These are phyloP conservation scores for Aspergillus sp. DNA, from an alignment of 2,329 filamentous ascomycete species.

Conservation along the genomic window DNA sequence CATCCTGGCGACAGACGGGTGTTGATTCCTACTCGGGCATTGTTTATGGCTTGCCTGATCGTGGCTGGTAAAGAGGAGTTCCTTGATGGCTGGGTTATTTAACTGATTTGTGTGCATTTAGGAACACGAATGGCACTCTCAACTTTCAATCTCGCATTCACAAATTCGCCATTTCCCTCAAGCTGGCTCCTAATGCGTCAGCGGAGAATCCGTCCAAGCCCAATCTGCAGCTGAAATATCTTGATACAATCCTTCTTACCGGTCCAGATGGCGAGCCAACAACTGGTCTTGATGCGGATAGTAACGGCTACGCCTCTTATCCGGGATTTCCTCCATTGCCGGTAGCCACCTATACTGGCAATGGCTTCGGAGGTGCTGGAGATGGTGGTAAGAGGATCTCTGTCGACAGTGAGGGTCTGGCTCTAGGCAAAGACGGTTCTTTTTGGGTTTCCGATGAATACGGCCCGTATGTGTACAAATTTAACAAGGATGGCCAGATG, in stretches of 20 bases:
- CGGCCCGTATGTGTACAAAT: conserved; percentile 66
- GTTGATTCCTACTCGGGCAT: conserved; percentile 55
- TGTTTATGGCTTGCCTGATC: conserved; percentile 61
- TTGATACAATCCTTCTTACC: conserved; percentile 61
- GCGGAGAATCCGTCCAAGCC: conserved; percentile 50
- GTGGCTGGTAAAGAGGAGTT: conserved; percentile 52
- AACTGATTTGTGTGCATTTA: conserved; percentile 10
- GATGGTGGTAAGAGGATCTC: conserved; percentile 56
- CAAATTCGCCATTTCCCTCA: conserved; percentile 60
- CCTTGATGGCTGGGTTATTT: not conserved
- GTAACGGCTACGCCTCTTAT: conserved; percentile 49
- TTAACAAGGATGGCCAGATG: conserved; percentile 56
- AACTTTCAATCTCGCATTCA: conserved; percentile 67
- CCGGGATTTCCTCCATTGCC: conserved; percentile 60
- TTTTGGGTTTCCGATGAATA: conserved; percentile 72
- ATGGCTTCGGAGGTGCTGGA: conserved; percentile 62
- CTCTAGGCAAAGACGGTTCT: conserved; percentile 53
- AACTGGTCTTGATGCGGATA: conserved; percentile 61
- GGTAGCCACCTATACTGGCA: conserved; percentile 58
- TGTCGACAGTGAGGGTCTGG: conserved; percentile 64
- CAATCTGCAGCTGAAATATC: conserved; percentile 60
- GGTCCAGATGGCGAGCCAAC: conserved; percentile 59
- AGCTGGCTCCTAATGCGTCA: conserved; percentile 48
- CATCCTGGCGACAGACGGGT: conserved; percentile 52
- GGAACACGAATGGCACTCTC: conserved; percentile 66